Evolutionary conservation across 257 asterid species (phyloP).

Genomic region (Thymus mandschuricus): DNA sequence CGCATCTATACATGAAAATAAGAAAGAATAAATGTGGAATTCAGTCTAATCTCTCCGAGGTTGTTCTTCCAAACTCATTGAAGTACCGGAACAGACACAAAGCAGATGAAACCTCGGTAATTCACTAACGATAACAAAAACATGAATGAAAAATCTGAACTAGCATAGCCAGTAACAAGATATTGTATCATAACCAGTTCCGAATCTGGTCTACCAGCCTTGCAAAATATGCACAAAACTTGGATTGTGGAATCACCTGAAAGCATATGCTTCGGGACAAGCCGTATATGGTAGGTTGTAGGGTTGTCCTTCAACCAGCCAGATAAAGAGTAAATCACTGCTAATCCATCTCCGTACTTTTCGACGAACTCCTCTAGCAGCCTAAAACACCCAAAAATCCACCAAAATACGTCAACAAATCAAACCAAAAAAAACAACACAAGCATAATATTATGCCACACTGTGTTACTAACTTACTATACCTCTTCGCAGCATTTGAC

Average conservation of each 20-base stretch:
- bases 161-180: background rate
- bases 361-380: constrained; percentile 82
- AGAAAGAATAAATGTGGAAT: constrained; percentile 22
- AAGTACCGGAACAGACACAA: constrained; percentile 17
- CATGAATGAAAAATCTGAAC: constrained; percentile 5
- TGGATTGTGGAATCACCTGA: constrained; percentile 55
- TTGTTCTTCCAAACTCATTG: constrained; percentile 22
- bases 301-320: constrained; percentile 85
- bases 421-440: constrained; percentile 5
- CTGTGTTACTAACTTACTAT: background rate
- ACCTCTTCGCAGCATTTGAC: constrained; percentile 94
- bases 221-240: background rate
- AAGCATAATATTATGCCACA: constrained; percentile 2
- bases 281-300: constrained; percentile 67
- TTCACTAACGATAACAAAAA: constrained; percentile 1
- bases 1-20: constrained; percentile 57
- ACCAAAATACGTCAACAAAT: constrained; percentile 13
- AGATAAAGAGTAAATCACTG: constrained; percentile 70
- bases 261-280: constrained; percentile 68
- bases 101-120: constrained; percentile 23
- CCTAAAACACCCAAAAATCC: constrained; percentile 40
- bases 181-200: constrained; percentile 15
- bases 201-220: constrained; percentile 13
- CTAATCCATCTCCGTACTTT: constrained; percentile 65
- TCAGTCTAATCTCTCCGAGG: constrained; percentile 18